These are phyloP conservation scores for Phytophthora colocasiae DNA, from an alignment of 352 stramenopile species.

Conservation along the genomic window DNA sequence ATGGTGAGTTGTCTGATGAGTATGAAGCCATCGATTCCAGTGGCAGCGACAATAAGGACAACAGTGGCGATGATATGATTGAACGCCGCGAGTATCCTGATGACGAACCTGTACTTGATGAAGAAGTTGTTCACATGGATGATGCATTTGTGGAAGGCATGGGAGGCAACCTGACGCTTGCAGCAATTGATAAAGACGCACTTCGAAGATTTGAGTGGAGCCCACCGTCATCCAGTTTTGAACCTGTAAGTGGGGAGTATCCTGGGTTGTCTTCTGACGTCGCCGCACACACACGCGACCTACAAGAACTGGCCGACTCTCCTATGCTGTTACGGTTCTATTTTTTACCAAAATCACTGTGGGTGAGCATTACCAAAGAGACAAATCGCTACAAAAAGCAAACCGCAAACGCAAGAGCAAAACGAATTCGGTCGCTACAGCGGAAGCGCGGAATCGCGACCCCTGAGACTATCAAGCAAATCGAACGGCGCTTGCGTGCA, in stretches of 20 bases:
- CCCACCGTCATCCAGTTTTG: neutral
- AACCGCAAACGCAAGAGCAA: no score
- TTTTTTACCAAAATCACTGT: slow-evolving; percentile 28
- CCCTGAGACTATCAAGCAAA: slow-evolving; percentile 3
- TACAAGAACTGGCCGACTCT: neutral
- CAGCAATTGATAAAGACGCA: neutral
- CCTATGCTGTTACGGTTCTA: slow-evolving; percentile 27
- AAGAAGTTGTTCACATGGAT: no score
- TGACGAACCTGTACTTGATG: no score
- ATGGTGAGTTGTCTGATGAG: neutral
- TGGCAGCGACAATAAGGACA: neutral
- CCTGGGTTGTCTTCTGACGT: neutral
- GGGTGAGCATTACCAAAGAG: slow-evolving; percentile 13
- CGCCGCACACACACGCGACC: neutral
- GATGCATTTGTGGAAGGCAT: no score
- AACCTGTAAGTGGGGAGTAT: neutral
- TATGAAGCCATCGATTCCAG: neutral
- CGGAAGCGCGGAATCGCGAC: neutral
- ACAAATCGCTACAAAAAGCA: slow-evolving; percentile 30
- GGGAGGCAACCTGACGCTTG: no score
- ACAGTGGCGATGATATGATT: neutral
- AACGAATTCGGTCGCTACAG: no score
- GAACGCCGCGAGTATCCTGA: neutral
- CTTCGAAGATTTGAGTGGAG: neutral
- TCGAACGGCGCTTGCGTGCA: neutral